Evolutionary conservation across 2,329 filamentous ascomycete genomes (phyloP), one percentile per base, ranked within the genome.

Genomic region (Eurotiales sp.): DNA sequence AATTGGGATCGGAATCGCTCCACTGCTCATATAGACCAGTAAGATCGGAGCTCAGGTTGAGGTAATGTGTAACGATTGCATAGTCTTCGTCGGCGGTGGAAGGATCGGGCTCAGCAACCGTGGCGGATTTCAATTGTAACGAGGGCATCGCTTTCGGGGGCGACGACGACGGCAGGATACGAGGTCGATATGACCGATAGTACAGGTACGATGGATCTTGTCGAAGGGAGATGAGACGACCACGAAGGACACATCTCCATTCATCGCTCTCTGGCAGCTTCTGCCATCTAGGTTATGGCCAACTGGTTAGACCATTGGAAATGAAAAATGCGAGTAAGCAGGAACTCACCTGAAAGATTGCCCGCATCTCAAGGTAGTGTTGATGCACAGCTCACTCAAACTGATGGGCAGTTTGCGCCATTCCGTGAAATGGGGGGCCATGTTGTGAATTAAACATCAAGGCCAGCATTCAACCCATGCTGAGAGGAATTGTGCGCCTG

Each of bases 311-410:
- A 37, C 14, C 48, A 56, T 37, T 21, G 41, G n/a, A n/a, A n/a
- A n/a, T n/a, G n/a, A n/a, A n/a, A n/a, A n/a, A n/a, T n/a, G n/a
- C n/a, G n/a, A n/a, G n/a, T n/a, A n/a, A n/a, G 6, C 22, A 8
- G n/a, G 11, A 7, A 43, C 58, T 53, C 69, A 83, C 81, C 83
- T 74, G 60, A 99, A 99, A 0, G 92, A 96, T 69, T 99, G 93
- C 3, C 93, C 93, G 67, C 93, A 99, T 56, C 92, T 85, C 29
- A 99, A 76, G 0, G 90, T 96, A 0, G 92, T 99, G 62, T 96
- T 90, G 58, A 99, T 90, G 67, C 90, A 96, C 3, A 99, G 81
- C 66, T 99, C 93, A 3, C 85, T 82, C 29, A 96, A 73, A 55
- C 79, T 87, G 36, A 96, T 75, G 21, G 93, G 90, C 59, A 99